Evolutionary conservation across 768 basidiomycete species (phyloP), one percentile per base, ranked within the genome.

Genomic region (Heimioporus sp.): DNA sequence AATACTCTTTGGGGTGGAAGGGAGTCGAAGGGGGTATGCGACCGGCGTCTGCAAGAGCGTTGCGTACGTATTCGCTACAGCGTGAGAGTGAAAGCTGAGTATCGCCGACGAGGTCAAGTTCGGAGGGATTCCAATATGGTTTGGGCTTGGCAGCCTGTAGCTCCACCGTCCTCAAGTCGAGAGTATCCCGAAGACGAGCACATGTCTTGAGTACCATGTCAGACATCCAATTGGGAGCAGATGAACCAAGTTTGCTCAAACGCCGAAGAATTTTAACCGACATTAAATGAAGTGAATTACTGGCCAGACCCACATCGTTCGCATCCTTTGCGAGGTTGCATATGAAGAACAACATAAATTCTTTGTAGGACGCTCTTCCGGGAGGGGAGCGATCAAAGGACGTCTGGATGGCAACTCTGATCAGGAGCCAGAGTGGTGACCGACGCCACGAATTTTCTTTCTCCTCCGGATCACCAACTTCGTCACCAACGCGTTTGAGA

Each of bases 341-440:
- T 35, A 73, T 52, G 49, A 79, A 63, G 44, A 71, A 79, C 4
- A 75, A 50, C 60, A 79, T 73, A 61, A 82, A 81, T 11, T 41
- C n/a, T 46, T 81, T 82, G 64, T 82, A 82, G 1, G 60, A 62
- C 9, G 46, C 32, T 13, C 51, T 5, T n/a, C 49, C 51, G 30
- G 46, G 45, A 40, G 39, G 40, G 15, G 45, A 53, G 10, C 51
- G 46, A 50, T 47, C 32, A 2, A 68, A n/a, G 0, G 63, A 52
- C 10, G 53, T 65, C 43, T 73, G 71, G 15, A 73, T 42, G 10
- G 37, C 20, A 46, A 46, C 15, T 21, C 19, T 46, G 36, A 46
- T 38, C 9, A 36, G n/a, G 13, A 46, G 36, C 46, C 46, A 46
- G 17, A 37, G 35, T 2, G 34, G 11, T 8, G 46, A 46, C 1